A percentile compares a stretch with the other conserved stretches of the same genome.
Conservation (phyloP, 2,329 filamentous ascomycete genomes). For the Peltaster fructicola region DNA sequence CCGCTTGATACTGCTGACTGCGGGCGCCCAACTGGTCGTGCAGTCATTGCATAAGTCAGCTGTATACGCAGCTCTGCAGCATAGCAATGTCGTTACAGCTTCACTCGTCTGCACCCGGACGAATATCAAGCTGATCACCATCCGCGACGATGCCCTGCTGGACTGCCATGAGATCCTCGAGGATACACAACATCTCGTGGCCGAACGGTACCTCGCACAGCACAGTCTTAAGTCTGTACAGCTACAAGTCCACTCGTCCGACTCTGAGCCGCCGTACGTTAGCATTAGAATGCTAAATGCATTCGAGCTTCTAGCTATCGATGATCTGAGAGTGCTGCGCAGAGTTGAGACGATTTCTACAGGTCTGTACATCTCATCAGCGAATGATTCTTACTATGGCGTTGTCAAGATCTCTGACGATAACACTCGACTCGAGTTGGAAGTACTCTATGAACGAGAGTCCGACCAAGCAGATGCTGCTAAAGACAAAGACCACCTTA, state of each 20-base stretch:
- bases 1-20: conserved; percentile 44
- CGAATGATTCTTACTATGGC: neutral
- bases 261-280: too few species aligned
- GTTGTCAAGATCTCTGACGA: neutral
- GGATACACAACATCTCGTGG: too few species aligned
- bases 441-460: neutral
- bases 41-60: neutral
- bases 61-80: neutral
- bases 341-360: too few species aligned
- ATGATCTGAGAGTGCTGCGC: too few species aligned
- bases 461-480: neutral
- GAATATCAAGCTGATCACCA: neutral
- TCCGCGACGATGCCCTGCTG: conserved; percentile 1
- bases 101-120: neutral
- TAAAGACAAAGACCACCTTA: neutral
- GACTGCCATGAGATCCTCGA: too few species aligned
- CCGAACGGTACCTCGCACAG: too few species aligned
- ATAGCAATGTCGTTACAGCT: neutral
- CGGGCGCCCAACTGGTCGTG: conserved; percentile 46
- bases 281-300: too few species aligned
- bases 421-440: conserved; percentile 1
- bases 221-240: too few species aligned
- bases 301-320: too few species aligned
- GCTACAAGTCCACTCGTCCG: too few species aligned
- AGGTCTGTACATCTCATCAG: too few species aligned